Base-by-base conservation (phyloP, 169 alveolate species). In the Plasmodium malariae region DNA sequence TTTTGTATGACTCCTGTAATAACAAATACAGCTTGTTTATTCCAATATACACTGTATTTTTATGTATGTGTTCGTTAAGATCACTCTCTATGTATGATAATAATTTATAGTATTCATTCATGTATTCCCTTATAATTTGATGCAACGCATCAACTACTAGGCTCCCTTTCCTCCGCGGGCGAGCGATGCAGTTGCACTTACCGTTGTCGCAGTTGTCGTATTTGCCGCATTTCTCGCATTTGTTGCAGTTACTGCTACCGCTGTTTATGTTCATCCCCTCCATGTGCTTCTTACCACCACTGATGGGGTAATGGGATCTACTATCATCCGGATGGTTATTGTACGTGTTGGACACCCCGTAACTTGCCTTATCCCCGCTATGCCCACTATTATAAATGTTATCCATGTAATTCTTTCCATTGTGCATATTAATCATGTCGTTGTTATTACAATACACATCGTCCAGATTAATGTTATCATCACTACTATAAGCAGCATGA, bases 11-110 rank as follows among this genome's bases (percentile, higher is more conserved):
- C 21, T 83, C 85, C 5, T 83, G 91, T 30, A 83, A 54, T 28
- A 67, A 59, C 30, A 54, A 11, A 32, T 83, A 70, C n/a, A 83
- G 28, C 6, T 51, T 68, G 40, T 83, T 83, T 24, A 83, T 57
- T 12, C 91, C 91, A 2, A 83, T 54, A 71, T 83, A 83, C 1
- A 83, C 74, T 1, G 91, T 83, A 12, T 83, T 83, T 11, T 83
- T 83, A 59, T 83, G 91, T 7, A 83, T 83, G 57, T 83, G 91
- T 24, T 83, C 91, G 19, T 83, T 83, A 5, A 83, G 65, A 40
- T 83, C 91, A 67, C 91, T 83, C 17, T 83, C 91, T 3, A 83
- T 49, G 19, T 83, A 40, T 5, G 91, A 83, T 54, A 83, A 32
- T 49, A 83, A 40, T 28, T 83, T 83, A 45, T 83, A 83, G 36